These are phyloP conservation scores for Paracamarosporium sp. DNA, from an alignment of 2,329 filamentous ascomycete genomes.

Conservation along the genomic window DNA sequence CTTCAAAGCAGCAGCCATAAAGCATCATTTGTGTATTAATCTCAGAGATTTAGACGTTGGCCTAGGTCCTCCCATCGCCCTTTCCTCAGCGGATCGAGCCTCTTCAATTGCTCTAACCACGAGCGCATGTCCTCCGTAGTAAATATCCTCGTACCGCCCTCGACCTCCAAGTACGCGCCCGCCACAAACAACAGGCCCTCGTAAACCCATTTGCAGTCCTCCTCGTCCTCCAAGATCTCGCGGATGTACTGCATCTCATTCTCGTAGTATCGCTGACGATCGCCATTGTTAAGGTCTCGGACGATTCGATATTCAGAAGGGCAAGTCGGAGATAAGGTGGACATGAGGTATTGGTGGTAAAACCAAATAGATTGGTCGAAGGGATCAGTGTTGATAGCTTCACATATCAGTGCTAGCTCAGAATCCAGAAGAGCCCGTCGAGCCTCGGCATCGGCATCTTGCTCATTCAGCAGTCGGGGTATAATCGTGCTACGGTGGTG, in stretches of 20 bases:
- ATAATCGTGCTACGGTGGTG: slow-evolving; percentile 89
- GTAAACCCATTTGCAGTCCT: slow-evolving; percentile 87
- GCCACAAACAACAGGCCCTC: slow-evolving; percentile 82
- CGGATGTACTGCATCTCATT: slow-evolving; percentile 77
- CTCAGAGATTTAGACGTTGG: slow-evolving; percentile 51
- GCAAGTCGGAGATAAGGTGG: slow-evolving; percentile 62
- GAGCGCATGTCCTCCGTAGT: slow-evolving; percentile 53
- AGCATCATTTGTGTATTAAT: slow-evolving; percentile 40
- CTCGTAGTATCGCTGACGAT: slow-evolving; percentile 70
- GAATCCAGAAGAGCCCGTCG: slow-evolving; percentile 75
- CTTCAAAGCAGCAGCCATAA: slow-evolving; percentile 61
- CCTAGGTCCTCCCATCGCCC: slow-evolving; percentile 79
- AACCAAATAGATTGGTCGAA: slow-evolving; percentile 98
- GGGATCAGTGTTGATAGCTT: slow-evolving; percentile 84
- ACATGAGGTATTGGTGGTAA: slow-evolving; percentile 89
- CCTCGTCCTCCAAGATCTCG: slow-evolving; percentile 70
- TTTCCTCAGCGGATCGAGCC: slow-evolving; percentile 74
- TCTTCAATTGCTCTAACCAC: slow-evolving; percentile 69
- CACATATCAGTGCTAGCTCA: slow-evolving; percentile 78
- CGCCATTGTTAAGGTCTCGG: slow-evolving; percentile 64
- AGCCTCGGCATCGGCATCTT: slow-evolving; percentile 66
- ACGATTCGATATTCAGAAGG: slow-evolving; percentile 65
- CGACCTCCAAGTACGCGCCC: slow-evolving; percentile 62
- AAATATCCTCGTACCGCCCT: slow-evolving; percentile 46
- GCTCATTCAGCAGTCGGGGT: slow-evolving; percentile 74